Percentiles rank a stretch among this genome's conserved stretches.
Conservation (phyloP, 768 basidiomycete genomes). For the Dendrothele bispora region DNA sequence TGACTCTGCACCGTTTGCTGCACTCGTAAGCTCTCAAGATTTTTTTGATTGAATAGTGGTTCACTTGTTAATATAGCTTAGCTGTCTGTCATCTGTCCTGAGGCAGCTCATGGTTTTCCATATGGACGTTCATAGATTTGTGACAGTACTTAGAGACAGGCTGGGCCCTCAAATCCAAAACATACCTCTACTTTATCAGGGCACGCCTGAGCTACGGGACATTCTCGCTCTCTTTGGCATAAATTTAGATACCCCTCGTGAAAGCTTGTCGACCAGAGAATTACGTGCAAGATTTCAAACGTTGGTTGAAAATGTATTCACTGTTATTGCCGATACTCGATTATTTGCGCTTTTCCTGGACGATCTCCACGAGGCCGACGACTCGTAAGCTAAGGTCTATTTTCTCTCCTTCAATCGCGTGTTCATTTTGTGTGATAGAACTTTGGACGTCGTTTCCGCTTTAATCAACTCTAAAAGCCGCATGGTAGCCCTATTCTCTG, state of each 20-base stretch:
- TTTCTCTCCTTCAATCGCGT: neutral
- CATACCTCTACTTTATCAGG: slow-evolving; percentile 68
- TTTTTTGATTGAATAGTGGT: neutral
- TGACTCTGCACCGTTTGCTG: slow-evolving; percentile 69
- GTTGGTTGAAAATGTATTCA: slow-evolving; percentile 68
- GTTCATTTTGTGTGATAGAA: slow-evolving; percentile 34
- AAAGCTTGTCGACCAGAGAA: slow-evolving; percentile 56
- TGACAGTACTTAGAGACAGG: slow-evolving; percentile 53
- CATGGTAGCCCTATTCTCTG: slow-evolving; percentile 43
- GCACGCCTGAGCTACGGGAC: slow-evolving; percentile 67
- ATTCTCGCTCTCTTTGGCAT: slow-evolving; percentile 59
- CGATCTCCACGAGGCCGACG: slow-evolving; percentile 74
- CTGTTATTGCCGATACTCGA: slow-evolving; percentile 66
- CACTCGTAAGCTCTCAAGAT: slow-evolving; percentile 41
- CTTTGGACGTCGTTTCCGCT: slow-evolving; percentile 64
- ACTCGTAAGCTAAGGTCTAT: slow-evolving; percentile 43
- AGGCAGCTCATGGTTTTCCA: slow-evolving; percentile 75
- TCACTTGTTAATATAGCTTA: slow-evolving; percentile 41
- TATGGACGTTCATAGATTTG: slow-evolving; percentile 68
- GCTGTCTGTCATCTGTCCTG: slow-evolving; percentile 68
- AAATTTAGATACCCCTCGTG: slow-evolving; percentile 48
- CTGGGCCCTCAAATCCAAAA: slow-evolving; percentile 73
- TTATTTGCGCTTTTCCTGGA: slow-evolving; percentile 72
- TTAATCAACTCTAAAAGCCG: slow-evolving; percentile 64
- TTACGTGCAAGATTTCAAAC: slow-evolving; percentile 70